Base-by-base conservation (phyloP, 148 eudicot genomes). In the Chenopodium suecicum region DNA sequence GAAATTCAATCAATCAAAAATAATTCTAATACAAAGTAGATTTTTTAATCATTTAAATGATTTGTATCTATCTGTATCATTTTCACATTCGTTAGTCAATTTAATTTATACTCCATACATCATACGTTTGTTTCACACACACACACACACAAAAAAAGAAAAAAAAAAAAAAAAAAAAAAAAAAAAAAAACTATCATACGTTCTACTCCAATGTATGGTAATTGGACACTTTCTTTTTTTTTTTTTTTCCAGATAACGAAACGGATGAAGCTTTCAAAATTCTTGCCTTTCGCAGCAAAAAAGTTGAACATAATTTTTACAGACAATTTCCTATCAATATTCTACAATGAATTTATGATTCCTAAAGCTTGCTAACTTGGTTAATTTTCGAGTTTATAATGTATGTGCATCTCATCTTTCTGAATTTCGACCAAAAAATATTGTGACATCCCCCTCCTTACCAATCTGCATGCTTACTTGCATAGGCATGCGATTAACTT, bases 271-370 rank as follows among this genome's bases (percentile, higher is more conserved):
- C 70, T 7, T 25, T 25, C 34, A 66, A 66, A 66, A 10, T 11
- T 66, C 17, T 25, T 27, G 3, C 34, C 34, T 66, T 12, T 17
- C 27, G 62, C 73, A 67, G 62, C 62, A 48, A 25, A 78, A 78
- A 67, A 23, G 20, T 79, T 79, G 66, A n/a, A 70, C 75, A 68
- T 68, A 69, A 68, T 48, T 79, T 62, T 67, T 68, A n/a, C 66
- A 16, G 50, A 41, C 44, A 70, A n/a, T 27, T 32, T 32, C 75
- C 54, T 56, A 20, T 25, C n/a, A 22, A n/a, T 22, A 23, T 22
- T 62, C 66, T 62, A 62, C 11, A 6, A 62, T 62, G 44, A 41
- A 5, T 41, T 41, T 41, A 34, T 41, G 27, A 7, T 62, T 62
- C 12, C 25, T 62, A 62, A 22, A 56, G 3, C 27, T 56, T 58